Evolutionary conservation across 306 rosid genomes (phyloP), one percentile per base, ranked within the genome.

Genomic region (Prosopis cineraria): DNA sequence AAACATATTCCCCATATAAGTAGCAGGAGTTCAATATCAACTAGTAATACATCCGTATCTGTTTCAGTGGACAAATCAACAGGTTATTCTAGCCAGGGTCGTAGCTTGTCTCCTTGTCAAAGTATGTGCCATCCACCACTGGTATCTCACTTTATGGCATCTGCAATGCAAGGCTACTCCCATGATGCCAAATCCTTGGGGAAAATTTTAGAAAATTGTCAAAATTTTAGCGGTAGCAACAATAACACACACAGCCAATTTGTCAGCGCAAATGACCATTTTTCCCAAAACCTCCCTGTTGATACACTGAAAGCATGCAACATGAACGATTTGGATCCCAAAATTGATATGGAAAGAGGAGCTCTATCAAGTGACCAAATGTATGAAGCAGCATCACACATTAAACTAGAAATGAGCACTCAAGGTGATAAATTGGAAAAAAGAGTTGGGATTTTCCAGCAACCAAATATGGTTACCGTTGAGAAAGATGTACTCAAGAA

Each of bases 51-150:
- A 66, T 82, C 90, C 6, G 79, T 93, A 62, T 85, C 83, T 71
- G 84, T 80, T 84, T 87, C 90, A 39, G 78, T 83, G 3, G 91
- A 89, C 72, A 89, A 77, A 50, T 87, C 89, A 27, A 71, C 96
- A 75, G 73, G 86, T 41, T 71, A 74, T 79, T 89, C 88, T 79
- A 87, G 82, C 76, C 73, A 85, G 76, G 76, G 86, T 55, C 80
- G 70, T 20, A 83, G 84, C 79, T 70, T 74, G 77, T 91, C 95
- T 72, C 93, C 93, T 85, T 77, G 19, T 63, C 89, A 62, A 77
- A 86, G 84, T 76, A 41, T 68, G 44, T 80, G 45, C 50, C 88
- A 76, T 70, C 85, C 89, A n/a, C 82, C 97, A 50, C 53, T 89
- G 65, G 85, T 87, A 66, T 84, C 85, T 81, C 93, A 90, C 65